Percentiles rank a stretch among this genome's conserved stretches.
Evolutionary conservation across 139 green algal species (phyloP).

Genomic region (Coelastrella sp.): DNA sequence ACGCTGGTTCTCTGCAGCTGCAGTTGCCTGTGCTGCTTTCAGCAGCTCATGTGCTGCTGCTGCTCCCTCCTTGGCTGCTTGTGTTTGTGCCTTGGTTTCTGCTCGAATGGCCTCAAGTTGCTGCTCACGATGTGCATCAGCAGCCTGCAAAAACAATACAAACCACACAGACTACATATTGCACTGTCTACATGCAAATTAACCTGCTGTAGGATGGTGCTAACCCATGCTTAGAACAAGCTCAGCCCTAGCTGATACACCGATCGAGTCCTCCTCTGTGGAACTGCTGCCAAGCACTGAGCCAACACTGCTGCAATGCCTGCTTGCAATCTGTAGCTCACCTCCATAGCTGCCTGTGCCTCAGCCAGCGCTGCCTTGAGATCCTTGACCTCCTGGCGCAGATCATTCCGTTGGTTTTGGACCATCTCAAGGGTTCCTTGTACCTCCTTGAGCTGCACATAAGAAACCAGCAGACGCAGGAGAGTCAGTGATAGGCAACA

Average conservation of each 20-base stretch:
- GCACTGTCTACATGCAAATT: not conserved
- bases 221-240: not conserved
- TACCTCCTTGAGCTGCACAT: constrained; percentile 71
- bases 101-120: constrained; percentile 17
- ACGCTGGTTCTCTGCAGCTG: not conserved
- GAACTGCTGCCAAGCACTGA: too few species aligned
- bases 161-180: not conserved
- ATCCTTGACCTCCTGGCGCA: constrained; percentile 71
- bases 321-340: not conserved
- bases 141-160: not conserved
- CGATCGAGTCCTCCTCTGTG: too few species aligned
- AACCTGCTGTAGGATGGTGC: too few species aligned
- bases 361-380: constrained; percentile 38
- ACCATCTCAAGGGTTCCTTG: constrained; percentile 80
- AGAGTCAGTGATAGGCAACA: too few species aligned
- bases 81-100: not conserved
- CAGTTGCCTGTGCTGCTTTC: constrained; percentile 16
- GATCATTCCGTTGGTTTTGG: constrained; percentile 88
- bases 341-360: constrained; percentile 7
- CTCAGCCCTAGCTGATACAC: not conserved
- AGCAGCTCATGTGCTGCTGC: constrained; percentile 18
- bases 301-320: too few species aligned
- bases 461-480: too few species aligned
- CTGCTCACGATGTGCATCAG: not conserved
- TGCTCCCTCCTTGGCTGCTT: constrained; percentile 17